Evolutionary conservation across 1,284 basidiomycete species (phyloP), one percentile per base, ranked within the genome.

Genomic region (Boletus hoseneyae): DNA sequence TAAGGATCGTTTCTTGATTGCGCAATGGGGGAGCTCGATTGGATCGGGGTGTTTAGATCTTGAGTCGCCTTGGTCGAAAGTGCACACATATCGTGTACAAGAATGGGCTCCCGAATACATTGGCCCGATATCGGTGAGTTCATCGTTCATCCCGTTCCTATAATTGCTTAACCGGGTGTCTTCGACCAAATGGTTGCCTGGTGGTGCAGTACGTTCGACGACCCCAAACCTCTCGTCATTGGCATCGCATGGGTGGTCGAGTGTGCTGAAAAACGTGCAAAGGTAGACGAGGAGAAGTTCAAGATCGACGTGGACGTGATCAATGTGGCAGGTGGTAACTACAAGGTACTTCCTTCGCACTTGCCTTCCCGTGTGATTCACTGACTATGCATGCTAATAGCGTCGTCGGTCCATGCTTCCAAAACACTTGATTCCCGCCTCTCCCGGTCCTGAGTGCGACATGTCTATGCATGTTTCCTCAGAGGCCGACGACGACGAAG

Each of bases 41-140:
- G 9, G 25, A 27, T 50, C 27, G 12, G 34, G 16, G 4, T 18
- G 10, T 51, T 12, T 55, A 87, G 85, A 76, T 85, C 23, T 68
- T 85, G 56, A 70, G 73, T 32, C 74, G 82, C 19, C 79, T 85
- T 2, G 83, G 84, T n/a, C 79, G 87, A 70, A 85, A 79, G 5
- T 88, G 89, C 59, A 96, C 93, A 0, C 94, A 97, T 67, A 83
- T 97, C 52, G 81, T 97, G 15, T 97, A 82, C 70, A 97, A 96
- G 75, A 87, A 90, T 51, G 94, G 94, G 1, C 69, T 83, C 45
- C 78, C 82, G 57, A 85, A 87, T 44, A 97, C 93, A 1, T 62
- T 93, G 18, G 79, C 78, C 23, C 84, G 84, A 53, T 93, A 87
- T 63, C 75, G 82, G 89, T 82, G 58, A 60, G 72, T 62, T 45